phyloP scores from a whole-genome alignment of 148 eudicot species.

The Cornus florida region DNA sequence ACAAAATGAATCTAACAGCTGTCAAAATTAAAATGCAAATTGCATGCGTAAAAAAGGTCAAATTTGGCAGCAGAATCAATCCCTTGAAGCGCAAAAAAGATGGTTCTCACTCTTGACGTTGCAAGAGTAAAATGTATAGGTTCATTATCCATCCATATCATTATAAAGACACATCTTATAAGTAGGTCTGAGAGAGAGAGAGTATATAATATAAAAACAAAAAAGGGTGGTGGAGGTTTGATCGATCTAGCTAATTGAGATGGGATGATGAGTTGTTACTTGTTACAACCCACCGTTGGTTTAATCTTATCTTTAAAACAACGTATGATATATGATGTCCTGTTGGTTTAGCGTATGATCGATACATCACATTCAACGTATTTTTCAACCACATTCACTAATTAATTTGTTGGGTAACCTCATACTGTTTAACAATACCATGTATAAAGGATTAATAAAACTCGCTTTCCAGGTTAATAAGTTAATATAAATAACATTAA shows the following conservation, averaged over 20 bases:
- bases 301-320: conserved; percentile 29
- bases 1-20: too few relatives aligned
- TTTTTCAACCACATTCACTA: conserved; percentile 15
- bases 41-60: too few relatives aligned
- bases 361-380: conserved; percentile 11
- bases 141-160: neutral
- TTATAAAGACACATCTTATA: neutral
- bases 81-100: too few relatives aligned
- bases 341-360: neutral
- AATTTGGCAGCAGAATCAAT: too few relatives aligned
- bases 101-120: neutral
- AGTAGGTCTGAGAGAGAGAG: neutral
- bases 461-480: too few relatives aligned
- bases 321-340: conserved; percentile 11
- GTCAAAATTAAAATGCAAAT: too few relatives aligned
- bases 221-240: neutral
- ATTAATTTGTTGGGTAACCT: too few relatives aligned
- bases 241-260: neutral
- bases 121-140: neutral
- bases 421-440: neutral
- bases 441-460: too few relatives aligned
- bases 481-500: too few relatives aligned
- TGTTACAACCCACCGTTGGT: conserved; percentile 25
- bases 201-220: neutral
- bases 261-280: conserved; percentile 12